Evolutionary conservation across 768 basidiomycete species (phyloP), one percentile per base, ranked within the genome.

Genomic region (Trichaptum fuscoviolaceum): DNA sequence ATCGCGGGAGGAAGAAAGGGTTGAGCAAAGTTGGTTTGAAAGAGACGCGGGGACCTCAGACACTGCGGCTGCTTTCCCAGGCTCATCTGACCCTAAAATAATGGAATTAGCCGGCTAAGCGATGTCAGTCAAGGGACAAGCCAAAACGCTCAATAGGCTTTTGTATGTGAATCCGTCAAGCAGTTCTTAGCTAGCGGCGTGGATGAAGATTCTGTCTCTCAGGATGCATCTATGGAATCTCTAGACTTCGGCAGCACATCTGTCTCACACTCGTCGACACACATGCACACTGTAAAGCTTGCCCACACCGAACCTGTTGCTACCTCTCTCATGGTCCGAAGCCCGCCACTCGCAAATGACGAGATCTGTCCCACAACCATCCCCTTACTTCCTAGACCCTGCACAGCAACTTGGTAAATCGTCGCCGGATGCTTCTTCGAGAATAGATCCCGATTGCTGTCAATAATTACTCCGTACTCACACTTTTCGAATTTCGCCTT

Each of bases 191-290:
- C 17, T 36, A 36, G 35, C 42, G 42, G 3, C 42, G 42, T 52
- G 10, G 20, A 52, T 52, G 42, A 52, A 36, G 42, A 6, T 52
- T 20, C 42, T 52, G 42, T 52, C 42, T 52, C 42, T 12, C 42
- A 52, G 42, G 42, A 52, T 52, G 42, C 15, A 61, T 34, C 7
- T 34, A 61, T 61, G 59, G 59, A 61, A 61, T 24, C 59, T 61
- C 3, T 17, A 61, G 23, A 61, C 25, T 61, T 25, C 59, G 59
- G 59, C 15, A 61, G 59, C 24, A 15, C 59, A 52, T 52, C 42
- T 52, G 42, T 52, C 42, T 52, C 42, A 52, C 42, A 52, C 42
- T 52, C 42, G 42, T 52, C 42, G 42, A 52, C 42, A 52, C 42
- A 52, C 42, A 52, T 52, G 42, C 10, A 20, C 42, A 15, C 42